Conservation (phyloP, 225 moss, liverwort and hornwort genomes). For the Polytrichum commune region DNA sequence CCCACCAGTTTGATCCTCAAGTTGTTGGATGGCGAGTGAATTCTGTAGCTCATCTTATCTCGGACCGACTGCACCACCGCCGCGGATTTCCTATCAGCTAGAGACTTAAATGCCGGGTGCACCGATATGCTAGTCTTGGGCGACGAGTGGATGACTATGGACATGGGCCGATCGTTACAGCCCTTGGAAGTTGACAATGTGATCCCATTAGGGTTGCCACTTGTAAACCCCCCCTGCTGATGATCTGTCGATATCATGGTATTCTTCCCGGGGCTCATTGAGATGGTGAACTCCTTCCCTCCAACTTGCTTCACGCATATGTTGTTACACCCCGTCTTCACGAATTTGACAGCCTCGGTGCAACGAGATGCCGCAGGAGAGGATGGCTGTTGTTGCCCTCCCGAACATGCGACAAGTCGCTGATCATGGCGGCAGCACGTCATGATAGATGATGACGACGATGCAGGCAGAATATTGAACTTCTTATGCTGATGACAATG, state of each 20-base stretch:
- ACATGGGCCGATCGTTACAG: neutral
- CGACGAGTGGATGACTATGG: neutral
- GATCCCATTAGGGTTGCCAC: too few species aligned
- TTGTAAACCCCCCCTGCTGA: too few species aligned
- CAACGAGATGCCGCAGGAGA: neutral
- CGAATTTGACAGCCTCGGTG: neutral
- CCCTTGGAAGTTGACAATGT: neutral
- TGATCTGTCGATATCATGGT: too few species aligned
- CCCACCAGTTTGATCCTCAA: neutral
- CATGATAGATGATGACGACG: neutral
- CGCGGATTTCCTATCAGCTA: neutral
- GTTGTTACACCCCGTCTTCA: conserved; percentile 2
- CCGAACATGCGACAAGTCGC: neutral
- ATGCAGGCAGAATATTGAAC: neutral
- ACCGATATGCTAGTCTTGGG: neutral
- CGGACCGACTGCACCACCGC: neutral
- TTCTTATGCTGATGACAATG: neutral
- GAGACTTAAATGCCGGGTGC: conserved; percentile 1
- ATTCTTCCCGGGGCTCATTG: neutral
- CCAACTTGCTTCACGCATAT: conserved; percentile 4
- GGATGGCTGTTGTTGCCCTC: neutral
- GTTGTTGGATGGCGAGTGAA: neutral
- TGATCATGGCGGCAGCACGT: conserved; percentile 3
- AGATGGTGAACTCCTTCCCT: conserved; percentile 5
- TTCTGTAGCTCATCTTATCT: neutral